Evolutionary conservation across 164 flowering plant genomes (phyloP).

Genomic region (Chimonanthus salicifolius): DNA sequence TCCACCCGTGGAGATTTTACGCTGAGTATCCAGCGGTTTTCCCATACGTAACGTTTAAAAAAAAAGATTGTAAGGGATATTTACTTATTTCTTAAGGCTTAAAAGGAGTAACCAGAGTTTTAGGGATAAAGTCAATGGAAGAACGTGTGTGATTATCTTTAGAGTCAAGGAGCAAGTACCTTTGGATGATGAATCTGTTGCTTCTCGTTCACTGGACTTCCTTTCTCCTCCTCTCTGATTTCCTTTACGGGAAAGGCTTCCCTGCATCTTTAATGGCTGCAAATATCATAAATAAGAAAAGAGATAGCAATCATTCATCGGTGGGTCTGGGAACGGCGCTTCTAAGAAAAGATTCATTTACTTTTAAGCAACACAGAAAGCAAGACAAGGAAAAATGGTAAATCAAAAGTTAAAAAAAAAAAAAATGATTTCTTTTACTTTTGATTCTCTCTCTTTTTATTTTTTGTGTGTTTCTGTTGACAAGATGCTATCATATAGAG

Average conservation of each 20-base stretch:
- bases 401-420: neutral
- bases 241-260: conserved; percentile 51
- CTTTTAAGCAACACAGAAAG: neutral
- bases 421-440: neutral
- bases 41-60: no score
- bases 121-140: no score
- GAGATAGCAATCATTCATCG: neutral
- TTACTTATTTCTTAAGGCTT: no score
- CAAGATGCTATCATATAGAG: no score
- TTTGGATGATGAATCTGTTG: neutral
- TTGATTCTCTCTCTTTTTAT: neutral
- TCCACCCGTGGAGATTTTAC: no score
- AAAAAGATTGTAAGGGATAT: no score
- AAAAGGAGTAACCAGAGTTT: no score
- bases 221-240: conserved; percentile 30
- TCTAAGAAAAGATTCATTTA: neutral
- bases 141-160: no score
- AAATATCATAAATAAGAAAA: neutral
- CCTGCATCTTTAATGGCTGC: conserved; percentile 29
- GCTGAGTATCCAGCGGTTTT: no score
- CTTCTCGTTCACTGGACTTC: conserved; percentile 14
- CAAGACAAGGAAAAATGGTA: neutral
- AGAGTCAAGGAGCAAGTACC: neutral
- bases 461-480: no score
- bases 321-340: neutral